These are phyloP conservation scores for Populus tomentosa DNA, from an alignment of 441 rosid species.

Conservation along the genomic window DNA sequence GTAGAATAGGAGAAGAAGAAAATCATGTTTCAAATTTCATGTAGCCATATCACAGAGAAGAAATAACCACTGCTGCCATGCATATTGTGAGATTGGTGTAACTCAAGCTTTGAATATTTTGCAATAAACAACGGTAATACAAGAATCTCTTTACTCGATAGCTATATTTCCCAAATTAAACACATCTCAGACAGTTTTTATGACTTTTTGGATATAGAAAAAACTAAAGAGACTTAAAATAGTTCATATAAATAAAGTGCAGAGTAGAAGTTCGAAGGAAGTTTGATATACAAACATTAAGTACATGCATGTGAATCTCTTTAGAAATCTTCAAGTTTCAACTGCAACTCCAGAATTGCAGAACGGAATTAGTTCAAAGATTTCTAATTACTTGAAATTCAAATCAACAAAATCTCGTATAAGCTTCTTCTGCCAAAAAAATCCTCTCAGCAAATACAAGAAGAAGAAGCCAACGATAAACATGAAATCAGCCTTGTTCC, in stretches of 20 bases:
- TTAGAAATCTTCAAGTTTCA: constrained; percentile 5
- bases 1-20: neutral
- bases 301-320: neutral
- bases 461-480: neutral
- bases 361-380: neutral
- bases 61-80: neutral
- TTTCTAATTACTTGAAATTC: neutral
- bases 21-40: neutral
- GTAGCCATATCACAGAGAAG: neutral
- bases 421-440: neutral
- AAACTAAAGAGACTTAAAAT: neutral
- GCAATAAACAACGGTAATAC: neutral
- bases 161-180: neutral
- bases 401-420: neutral
- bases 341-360: neutral
- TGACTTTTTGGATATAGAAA: neutral
- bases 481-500: neutral
- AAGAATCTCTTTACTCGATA: neutral
- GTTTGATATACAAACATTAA: neutral
- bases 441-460: neutral
- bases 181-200: neutral
- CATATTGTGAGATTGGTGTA: neutral
- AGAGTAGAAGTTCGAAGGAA: neutral
- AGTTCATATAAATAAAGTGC: neutral
- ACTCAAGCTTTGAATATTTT: neutral